Evolutionary conservation across 2,329 filamentous ascomycete species (phyloP).

Genomic region (Paraphoma chrysanthemicola): DNA sequence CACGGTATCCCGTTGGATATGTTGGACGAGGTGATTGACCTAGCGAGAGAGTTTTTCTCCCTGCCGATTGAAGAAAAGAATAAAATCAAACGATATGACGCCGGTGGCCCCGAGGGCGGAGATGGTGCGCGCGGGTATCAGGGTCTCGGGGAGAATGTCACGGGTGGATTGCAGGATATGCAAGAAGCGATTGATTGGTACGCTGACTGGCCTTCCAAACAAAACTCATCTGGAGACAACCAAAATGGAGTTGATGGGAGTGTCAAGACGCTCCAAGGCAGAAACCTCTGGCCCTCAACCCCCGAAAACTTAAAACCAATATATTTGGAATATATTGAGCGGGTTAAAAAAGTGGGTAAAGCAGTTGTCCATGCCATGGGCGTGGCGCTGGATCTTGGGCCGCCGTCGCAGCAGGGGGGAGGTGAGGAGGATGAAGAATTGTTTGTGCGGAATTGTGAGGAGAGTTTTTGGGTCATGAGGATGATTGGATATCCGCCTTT

Average conservation of each 20-base stretch:
- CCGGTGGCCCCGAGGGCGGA: slow-evolving; percentile 38
- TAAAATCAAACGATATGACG: slow-evolving; percentile 44
- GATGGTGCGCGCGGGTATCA: slow-evolving; percentile 50
- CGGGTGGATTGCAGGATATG: slow-evolving; percentile 41
- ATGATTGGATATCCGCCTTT: slow-evolving; percentile 51
- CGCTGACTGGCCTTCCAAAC: slow-evolving; percentile 44
- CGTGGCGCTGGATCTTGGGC: slow-evolving; percentile 39
- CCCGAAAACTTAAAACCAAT: slow-evolving; percentile 33
- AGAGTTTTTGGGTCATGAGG: slow-evolving; percentile 51
- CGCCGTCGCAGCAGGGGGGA: background rate
- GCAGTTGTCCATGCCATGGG: slow-evolving; percentile 50
- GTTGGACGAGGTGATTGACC: slow-evolving; percentile 35
- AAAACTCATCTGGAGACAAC: background rate
- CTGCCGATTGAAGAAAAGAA: slow-evolving; percentile 37
- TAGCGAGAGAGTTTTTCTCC: slow-evolving; percentile 46
- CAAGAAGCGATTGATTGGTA: slow-evolving; percentile 52
- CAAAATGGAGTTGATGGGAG: slow-evolving; percentile 15
- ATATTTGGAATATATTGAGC: slow-evolving; percentile 42
- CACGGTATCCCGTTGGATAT: slow-evolving; percentile 46
- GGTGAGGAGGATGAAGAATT: slow-evolving; percentile 34
- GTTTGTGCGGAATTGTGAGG: slow-evolving; percentile 40
- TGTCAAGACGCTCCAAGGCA: slow-evolving; percentile 46
- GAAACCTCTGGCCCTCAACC: slow-evolving; percentile 52
- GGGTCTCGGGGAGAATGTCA: slow-evolving; percentile 47
- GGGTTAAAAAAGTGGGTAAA: slow-evolving; percentile 38